Base-by-base conservation (phyloP, 495 filamentous ascomycete genomes). In the Hypoxylon fragiforme region DNA sequence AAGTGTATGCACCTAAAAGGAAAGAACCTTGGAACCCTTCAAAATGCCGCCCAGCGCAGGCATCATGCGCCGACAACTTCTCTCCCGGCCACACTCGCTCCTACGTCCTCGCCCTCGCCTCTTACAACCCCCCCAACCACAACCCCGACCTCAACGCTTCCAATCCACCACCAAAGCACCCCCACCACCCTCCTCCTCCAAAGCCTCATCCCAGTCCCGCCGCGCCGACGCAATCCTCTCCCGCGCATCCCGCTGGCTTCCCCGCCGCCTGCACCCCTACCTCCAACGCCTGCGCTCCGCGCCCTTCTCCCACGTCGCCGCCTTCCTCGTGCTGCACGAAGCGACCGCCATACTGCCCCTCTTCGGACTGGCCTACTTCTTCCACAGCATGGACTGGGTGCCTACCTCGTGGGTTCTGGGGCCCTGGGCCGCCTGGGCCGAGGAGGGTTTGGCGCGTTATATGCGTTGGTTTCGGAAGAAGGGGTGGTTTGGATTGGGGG, bases 301-400 rank as follows among this genome's bases (percentile, higher is more conserved):
- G 7, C 92, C 94, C 0, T 57, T 90, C 16, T 88, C 89, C 2
- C 90, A 96, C 72, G 75, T 96, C 31, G 83, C 84, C 5, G 82
- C 94, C 2, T 98, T 98, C 68, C 72, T 98, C 7, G 73, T 96
- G 32, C 80, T 98, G 0, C 94, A 98, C 76, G 94, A 98, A 67
- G 50, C 95, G 24, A 97, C 94, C 0, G 94, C 94, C 13, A 69
- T 97, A 11, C 54, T 91, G 3, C 92, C 94, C 0, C 69, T 97
- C 0, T 67, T 92, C 20, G 88, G 84, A 0, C 77, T 98, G 0
- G 82, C 86, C 8, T 87, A 77, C 4, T 54, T 81, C 1, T 96
- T 98, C 66, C 89, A 97, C 67, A 87, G 88, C 58, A 80, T 79
- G 2, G 70, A 80, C 50, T 85, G 84, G 81, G 73, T 88, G 32